These are phyloP conservation scores for Magnaporthales sp. DNA, from an alignment of 2,329 filamentous ascomycete species.

Conservation along the genomic window DNA sequence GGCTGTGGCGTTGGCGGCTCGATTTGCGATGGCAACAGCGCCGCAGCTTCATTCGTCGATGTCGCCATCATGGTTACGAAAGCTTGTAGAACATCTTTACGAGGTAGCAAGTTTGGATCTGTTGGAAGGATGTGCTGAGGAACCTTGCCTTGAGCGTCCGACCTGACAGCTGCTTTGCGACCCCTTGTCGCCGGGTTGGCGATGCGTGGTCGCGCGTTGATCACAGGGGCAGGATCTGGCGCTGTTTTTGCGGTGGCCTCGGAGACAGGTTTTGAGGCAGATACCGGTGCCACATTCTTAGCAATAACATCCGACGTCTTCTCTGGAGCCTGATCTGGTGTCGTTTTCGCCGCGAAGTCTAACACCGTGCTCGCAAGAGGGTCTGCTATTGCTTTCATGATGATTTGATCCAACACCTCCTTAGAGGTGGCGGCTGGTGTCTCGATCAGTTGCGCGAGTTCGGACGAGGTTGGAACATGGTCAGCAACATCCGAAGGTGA, in stretches of 20 bases:
- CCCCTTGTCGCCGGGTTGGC: constrained; percentile 42
- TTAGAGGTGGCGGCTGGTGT: background rate
- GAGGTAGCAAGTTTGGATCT: constrained; percentile 14
- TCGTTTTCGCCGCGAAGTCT: background rate
- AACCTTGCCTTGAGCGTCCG: constrained; percentile 39
- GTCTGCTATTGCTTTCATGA: background rate
- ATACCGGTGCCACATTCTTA: background rate
- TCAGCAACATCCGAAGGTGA: background rate
- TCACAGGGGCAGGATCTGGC: background rate
- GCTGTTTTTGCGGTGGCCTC: background rate
- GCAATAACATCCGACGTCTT: background rate
- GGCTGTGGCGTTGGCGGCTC: constrained; percentile 9
- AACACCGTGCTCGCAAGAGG: background rate
- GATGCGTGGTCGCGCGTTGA: constrained; percentile 14
- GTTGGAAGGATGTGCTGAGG: constrained; percentile 33
- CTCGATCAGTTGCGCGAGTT: background rate
- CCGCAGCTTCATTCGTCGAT: constrained; percentile 4
- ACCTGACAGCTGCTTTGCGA: constrained; percentile 41
- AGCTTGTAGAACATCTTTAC: background rate
- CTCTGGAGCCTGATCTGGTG: background rate
- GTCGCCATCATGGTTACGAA: background rate
- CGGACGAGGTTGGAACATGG: background rate
- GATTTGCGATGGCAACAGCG: constrained; percentile 7
- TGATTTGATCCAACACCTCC: background rate
- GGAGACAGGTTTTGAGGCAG: background rate